Base-by-base conservation (phyloP, 176 grass and related monocot genomes). In the Hsuehochloa calcarea region DNA sequence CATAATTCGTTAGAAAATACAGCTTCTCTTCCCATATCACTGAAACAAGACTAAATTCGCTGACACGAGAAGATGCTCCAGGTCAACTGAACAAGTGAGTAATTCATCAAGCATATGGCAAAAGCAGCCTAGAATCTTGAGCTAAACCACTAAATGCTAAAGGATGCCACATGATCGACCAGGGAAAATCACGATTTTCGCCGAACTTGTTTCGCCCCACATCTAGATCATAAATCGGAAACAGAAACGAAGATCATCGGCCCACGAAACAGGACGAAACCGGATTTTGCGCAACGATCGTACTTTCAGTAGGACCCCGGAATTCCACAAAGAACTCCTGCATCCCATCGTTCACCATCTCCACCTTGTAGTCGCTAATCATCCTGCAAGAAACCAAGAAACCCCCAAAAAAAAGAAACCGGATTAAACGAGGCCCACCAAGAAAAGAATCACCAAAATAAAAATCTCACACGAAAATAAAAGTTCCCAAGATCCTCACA, bases 351-450 rank as follows among this genome's bases (percentile, higher is more conserved):
- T 95, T 95, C 70, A 95, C 67, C 93, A 98, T 95, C 93, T 98
- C 96, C 83, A 98, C 96, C 89, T 93, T 98, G 68, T 98, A 98
- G 88, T 98, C 96, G 74, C 96, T 95, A 89, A 98, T 98, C 96
- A 98, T 98, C 93, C 96, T 98, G 82, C 29, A 76, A 70, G 19
- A 22, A 74, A 22, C 47, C 47, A 87, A 34, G 47, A 82, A 83
- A 10, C 39, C 81, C 17, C 41, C 2, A 35, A 34, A 3, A 34
- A 34, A 34, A 79, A 47, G 58, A 68, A 40, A 70, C 16, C 35
- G 81, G 71, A 83, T 84, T 82, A 71, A 81, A 54, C 73, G 14
- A 70, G 77, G 60, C 47, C 47, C 5, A 12, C 23, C 31, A 84
- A 44, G 61, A 41, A 72, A 70, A 46, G 41, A 82, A 88, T 64